Conservation (phyloP, 805 yeast genomes). For the Yarrowia sp. region DNA sequence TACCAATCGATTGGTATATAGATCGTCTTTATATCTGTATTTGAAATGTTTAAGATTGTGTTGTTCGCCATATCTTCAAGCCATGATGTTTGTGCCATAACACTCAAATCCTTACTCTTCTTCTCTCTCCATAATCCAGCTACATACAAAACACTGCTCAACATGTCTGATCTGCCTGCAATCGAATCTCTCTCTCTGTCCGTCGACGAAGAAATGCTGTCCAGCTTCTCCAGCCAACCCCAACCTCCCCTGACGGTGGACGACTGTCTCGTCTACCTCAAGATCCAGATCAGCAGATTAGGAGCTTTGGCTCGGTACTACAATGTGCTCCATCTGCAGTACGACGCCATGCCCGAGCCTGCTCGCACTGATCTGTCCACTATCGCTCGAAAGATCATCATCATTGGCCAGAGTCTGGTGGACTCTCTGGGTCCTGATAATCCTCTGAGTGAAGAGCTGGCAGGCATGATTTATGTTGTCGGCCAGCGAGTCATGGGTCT, state of each 20-base stretch:
- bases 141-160: background rate
- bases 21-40: no score
- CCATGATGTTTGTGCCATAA: no score
- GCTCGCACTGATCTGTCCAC: background rate
- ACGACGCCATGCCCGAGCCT: constrained; percentile 18
- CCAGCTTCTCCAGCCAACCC: background rate
- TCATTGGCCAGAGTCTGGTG: constrained; percentile 1
- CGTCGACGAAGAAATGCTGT: background rate
- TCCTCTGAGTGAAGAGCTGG: constrained; percentile 2
- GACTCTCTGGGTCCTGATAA: background rate
- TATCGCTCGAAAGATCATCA: constrained; percentile 5
- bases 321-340: constrained; percentile 14
- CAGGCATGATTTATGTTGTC: background rate
- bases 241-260: background rate
- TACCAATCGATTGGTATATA: no score
- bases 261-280: background rate
- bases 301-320: background rate
- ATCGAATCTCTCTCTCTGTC: background rate
- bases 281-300: constrained; percentile 12
- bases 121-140: background rate
- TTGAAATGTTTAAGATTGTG: no score
- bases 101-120: no score
- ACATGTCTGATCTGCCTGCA: background rate
- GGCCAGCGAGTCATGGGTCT: constrained; percentile 7
- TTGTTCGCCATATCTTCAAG: no score